Base-by-base conservation (phyloP, 345 rosid genomes). In the Camelina hispida region DNA sequence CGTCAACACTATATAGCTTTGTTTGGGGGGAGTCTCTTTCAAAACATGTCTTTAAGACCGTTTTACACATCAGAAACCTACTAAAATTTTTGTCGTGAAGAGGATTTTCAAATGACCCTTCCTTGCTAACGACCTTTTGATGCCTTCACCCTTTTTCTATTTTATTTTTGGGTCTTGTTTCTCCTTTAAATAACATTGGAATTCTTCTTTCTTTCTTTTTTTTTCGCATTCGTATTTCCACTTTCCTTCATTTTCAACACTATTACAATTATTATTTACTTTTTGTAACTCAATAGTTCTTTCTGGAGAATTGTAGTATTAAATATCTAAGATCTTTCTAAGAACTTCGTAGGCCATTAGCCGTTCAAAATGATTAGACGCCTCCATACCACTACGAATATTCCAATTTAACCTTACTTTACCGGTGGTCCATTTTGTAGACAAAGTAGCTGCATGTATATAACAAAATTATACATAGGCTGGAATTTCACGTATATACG, bases 1-100 rank as follows among this genome's bases (percentile, higher is more conserved):
- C 23, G 60, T 76, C 70, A 76, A 77, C 50, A 76, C 38, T 55
- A 46, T 55, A 46, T 30, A 70, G 14, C 59, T 62, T 70, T 77
- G 17, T 59, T 76, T 46, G 30, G 15, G 53, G 22, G 60, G 8
- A 48, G 77, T 78, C 77, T 3, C 52, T 30, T 50, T 78, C 81
- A 66, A 17, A 44, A 54, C 59, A 71, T 77, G 72, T 57, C 80
- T 71, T 77, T 77, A 77, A 64, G 76, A 78, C 77, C 77, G 11
- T 71, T 72, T 78, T 78, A 78, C 81, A 78, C 81, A 71, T 78
- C 77, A 72, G 77, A 78, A 72, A 78, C 73, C 81, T 78, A 78
- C 71, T 71, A 70, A 17, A 1, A 2, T 0, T 77, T 70, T 70
- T 69, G 80, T 77, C 76, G 80, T 48, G 44, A 70, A 63, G 71